Conservation (phyloP, 2,329 filamentous ascomycete genomes). For the Pseudogymnoascus sp. region DNA sequence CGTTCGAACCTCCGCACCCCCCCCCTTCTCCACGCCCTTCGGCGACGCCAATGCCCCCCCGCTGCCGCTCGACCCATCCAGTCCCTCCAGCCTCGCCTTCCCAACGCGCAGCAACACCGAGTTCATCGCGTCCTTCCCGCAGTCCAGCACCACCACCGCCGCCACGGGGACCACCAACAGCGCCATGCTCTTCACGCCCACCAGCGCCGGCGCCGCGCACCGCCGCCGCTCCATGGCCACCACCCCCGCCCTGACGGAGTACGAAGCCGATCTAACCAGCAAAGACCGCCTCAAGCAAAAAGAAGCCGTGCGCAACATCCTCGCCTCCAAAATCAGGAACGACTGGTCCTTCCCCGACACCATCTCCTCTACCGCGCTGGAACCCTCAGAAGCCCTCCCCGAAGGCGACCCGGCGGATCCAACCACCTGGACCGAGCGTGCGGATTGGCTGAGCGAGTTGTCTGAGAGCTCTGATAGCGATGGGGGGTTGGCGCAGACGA, state of each 20-base stretch:
- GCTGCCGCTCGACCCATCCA: not conserved
- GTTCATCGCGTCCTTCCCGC: not conserved
- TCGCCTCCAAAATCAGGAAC: constrained; percentile 45
- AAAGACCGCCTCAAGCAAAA: constrained; percentile 56
- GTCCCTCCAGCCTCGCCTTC: not conserved
- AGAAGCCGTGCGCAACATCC: constrained; percentile 50
- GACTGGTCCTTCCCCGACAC: constrained; percentile 43
- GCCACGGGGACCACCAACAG: not conserved
- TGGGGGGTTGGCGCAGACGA: not conserved
- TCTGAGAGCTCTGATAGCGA: constrained; percentile 15
- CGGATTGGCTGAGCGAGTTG: constrained; percentile 27
- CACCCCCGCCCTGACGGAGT: constrained; percentile 34
- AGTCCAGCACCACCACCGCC: not conserved
- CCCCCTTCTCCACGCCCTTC: not conserved
- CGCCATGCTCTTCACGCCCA: constrained; percentile 9
- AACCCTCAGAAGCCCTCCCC: not conserved
- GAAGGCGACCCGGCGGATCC: not conserved
- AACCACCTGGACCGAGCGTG: constrained; percentile 24
- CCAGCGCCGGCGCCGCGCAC: not conserved
- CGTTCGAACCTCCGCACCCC: not conserved
- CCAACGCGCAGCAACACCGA: not conserved
- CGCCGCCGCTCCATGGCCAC: constrained; percentile 21
- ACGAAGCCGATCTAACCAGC: constrained; percentile 53
- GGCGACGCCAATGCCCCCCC: not conserved
- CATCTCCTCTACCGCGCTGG: not conserved